Percentiles rank a stretch among this genome's conserved stretches.
Conservation (phyloP, 2,329 filamentous ascomycete genomes). For the Aspergillus ruber region DNA sequence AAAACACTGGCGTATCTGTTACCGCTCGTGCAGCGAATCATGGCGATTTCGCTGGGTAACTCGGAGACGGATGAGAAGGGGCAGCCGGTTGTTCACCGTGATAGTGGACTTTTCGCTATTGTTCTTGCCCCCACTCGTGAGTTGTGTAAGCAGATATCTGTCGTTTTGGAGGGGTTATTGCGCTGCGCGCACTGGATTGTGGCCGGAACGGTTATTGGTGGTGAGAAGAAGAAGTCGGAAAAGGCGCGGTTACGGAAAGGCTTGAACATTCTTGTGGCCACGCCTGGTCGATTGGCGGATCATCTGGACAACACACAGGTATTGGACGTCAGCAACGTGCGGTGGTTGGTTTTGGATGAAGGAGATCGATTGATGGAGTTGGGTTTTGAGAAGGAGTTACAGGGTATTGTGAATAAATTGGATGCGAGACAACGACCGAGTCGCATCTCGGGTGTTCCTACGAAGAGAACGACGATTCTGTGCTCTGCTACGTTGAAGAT, state of each 20-base stretch:
- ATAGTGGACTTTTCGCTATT: constrained; percentile 87
- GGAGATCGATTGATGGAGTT: constrained; percentile 98
- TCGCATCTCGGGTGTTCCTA: constrained; percentile 60
- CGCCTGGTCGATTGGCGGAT: constrained; percentile 82
- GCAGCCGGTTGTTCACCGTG: constrained; percentile 60
- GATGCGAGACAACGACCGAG: constrained; percentile 59
- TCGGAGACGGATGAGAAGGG: constrained; percentile 26
- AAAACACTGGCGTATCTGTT: constrained; percentile 96
- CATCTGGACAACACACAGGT: constrained; percentile 89
- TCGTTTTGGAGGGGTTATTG: constrained; percentile 76
- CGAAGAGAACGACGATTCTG: constrained; percentile 74
- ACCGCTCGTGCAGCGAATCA: constrained; percentile 82
- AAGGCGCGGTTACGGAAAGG: constrained; percentile 92
- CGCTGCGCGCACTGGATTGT: constrained; percentile 93
- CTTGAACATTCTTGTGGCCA: constrained; percentile 91
- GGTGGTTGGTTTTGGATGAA: constrained; percentile 93
- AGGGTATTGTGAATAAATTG: constrained; percentile 75
- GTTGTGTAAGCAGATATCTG: constrained; percentile 85
- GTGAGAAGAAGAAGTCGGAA: constrained; percentile 71
- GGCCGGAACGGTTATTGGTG: constrained; percentile 72
- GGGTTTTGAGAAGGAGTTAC: constrained; percentile 91
- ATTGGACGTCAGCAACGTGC: constrained; percentile 77
- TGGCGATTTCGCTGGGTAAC: constrained; percentile 55
- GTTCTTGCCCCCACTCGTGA: constrained; percentile 92
- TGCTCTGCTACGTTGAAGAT: constrained; percentile 98